Base-by-base conservation (phyloP, 2,329 filamentous ascomycete genomes). In the Zymoseptoria brevis region DNA sequence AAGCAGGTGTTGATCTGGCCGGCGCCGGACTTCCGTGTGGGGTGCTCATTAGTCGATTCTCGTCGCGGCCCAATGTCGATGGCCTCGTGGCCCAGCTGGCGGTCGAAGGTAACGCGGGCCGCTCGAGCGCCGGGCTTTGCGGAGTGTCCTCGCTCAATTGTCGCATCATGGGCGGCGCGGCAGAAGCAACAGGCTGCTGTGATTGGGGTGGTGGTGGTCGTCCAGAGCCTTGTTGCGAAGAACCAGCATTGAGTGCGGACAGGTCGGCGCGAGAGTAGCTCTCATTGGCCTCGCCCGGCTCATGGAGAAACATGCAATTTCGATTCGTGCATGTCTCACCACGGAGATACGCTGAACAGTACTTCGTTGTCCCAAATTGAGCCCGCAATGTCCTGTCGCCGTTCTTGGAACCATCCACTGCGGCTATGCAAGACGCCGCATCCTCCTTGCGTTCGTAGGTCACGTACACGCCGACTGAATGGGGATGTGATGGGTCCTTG, bases 301-400 rank as follows among this genome's bases (percentile, higher is more conserved):
- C 95, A 71, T 99, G 94, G 55, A 99, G 77, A 74, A 99, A 99
- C 84, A 96, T 99, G 79, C 94, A 99, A 63, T 94, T 93, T 55
- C 92, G 86, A 70, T 99, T 99, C 58, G 89, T 91, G 75, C 94
- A 99, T 65, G 87, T 88, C 74, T 99, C 94, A 66, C 95, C 91
- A 59, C 95, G 88, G 19, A 99, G 81, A 80, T 95, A 99, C 3
- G 94, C 93, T 0, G 94, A 99, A 74, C 94, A 99, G 75, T 99
- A 99, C 73, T 99, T 99, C 4, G 94, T 99, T 0, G 94, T 99
- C 22, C 94, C 94, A 65, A 87, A 87, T 72, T 87, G 85, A 11
- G 85, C 85, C 66, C 85, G 87, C 19, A 99, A 77, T 13, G 90
- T 81, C 55, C 93, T 82, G 63, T 97, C 94, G 56, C 90, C 91